phyloP scores from a whole-genome alignment of 352 stramenopile species.

The Globisporangium acanthophoron region DNA sequence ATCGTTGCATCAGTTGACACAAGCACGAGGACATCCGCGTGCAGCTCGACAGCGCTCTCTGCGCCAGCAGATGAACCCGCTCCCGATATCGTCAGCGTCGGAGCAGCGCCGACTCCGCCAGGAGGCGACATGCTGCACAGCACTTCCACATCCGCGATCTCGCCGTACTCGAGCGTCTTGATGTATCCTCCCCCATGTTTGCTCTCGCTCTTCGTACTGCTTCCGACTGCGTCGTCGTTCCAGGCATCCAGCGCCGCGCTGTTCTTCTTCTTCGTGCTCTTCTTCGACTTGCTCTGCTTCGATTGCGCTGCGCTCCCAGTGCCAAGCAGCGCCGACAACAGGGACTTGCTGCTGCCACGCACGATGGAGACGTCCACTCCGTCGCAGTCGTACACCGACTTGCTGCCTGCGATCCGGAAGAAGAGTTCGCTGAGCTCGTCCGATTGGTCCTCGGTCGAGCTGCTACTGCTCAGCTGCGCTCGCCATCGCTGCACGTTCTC shows the following conservation, averaged over 20 bases:
- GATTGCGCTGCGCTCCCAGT: too few species aligned
- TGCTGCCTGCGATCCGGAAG: slow-evolving; percentile 26
- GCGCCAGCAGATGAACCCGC: slow-evolving; percentile 1
- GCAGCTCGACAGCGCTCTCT: slow-evolving; percentile 11
- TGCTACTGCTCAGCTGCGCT: slow-evolving; percentile 11
- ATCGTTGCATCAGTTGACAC: slow-evolving; percentile 19
- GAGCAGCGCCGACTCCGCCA: slow-evolving; percentile 9
- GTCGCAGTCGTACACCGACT: slow-evolving; percentile 24
- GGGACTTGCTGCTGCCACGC: too few species aligned
- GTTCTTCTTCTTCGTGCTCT: slow-evolving; percentile 25
- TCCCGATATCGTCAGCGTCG: slow-evolving; percentile 31
- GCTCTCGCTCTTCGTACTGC: too few species aligned
- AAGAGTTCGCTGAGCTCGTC: slow-evolving; percentile 17
- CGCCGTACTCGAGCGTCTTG: slow-evolving; percentile 48
- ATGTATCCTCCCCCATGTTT: slow-evolving; percentile 2
- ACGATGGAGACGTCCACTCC: slow-evolving; percentile 25
- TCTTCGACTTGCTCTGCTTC: slow-evolving; percentile 10
- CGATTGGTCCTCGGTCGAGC: not conserved
- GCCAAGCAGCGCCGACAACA: too few species aligned
- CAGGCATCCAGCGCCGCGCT: slow-evolving; percentile 11
- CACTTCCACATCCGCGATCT: slow-evolving; percentile 42
- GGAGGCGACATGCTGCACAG: slow-evolving; percentile 30
- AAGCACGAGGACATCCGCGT: slow-evolving; percentile 39
- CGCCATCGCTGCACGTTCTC: slow-evolving; percentile 26
- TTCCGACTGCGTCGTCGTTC: slow-evolving; percentile 8